A percentile compares a stretch with the other conserved stretches of the same genome.
Conservation (phyloP, 2,329 filamentous ascomycete genomes). For the Neofusicoccum cordaticola region DNA sequence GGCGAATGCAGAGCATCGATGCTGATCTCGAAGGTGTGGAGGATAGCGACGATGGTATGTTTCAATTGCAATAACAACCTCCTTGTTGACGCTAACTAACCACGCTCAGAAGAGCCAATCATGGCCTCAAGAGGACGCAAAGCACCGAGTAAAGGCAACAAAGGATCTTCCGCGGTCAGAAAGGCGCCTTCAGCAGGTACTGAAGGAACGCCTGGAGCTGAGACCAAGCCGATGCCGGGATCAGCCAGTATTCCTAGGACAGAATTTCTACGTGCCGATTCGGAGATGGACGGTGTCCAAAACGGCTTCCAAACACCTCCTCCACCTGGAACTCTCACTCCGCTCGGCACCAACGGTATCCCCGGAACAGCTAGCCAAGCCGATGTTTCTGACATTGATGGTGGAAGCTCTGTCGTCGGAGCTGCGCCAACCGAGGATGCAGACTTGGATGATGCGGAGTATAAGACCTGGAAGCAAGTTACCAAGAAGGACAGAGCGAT, state of each 20-base stretch:
- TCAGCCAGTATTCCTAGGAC: constrained; percentile 51
- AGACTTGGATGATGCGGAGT: constrained; percentile 84
- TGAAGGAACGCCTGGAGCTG: constrained; percentile 74
- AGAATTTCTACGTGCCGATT: constrained; percentile 61
- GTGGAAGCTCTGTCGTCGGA: constrained; percentile 62
- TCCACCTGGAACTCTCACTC: constrained; percentile 73
- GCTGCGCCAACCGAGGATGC: constrained; percentile 69
- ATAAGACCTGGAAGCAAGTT: constrained; percentile 97
- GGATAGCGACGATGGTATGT: constrained; percentile 75
- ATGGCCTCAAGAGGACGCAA: constrained; percentile 95
- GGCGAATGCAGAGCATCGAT: constrained; percentile 74
- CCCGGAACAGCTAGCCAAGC: constrained; percentile 65
- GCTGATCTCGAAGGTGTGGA: constrained; percentile 53
- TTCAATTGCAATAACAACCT: background rate
- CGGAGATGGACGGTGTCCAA: constrained; percentile 68
- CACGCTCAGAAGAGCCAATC: constrained; percentile 67
- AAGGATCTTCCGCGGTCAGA: constrained; percentile 60
- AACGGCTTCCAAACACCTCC: constrained; percentile 86
- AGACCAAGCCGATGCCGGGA: constrained; percentile 68
- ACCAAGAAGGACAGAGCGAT: constrained; percentile 93
- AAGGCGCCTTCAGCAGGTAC: constrained; percentile 71
- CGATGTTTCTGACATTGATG: constrained; percentile 80
- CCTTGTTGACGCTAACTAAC: background rate
- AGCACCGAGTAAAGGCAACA: constrained; percentile 73
- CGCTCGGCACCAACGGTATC: constrained; percentile 67